Evolutionary conservation across 495 filamentous ascomycete species (phyloP).

Genomic region (Acidomyces sp.): DNA sequence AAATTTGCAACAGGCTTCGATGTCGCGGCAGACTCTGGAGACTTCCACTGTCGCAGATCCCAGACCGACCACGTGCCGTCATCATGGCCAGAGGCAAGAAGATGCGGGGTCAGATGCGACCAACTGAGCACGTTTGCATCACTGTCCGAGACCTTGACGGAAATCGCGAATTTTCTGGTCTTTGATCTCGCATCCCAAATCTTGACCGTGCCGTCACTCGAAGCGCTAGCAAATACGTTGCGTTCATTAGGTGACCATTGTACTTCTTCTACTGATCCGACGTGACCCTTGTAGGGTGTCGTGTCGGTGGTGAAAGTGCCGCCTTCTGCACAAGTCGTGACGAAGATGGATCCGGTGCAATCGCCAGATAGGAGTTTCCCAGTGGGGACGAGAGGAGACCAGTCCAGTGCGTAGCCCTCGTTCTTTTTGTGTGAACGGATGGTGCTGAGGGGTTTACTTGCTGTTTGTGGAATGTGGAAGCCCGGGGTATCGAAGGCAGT

Average conservation of each 20-base stretch:
- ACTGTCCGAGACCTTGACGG: slow-evolving; percentile 64
- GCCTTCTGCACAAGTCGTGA: slow-evolving; percentile 70
- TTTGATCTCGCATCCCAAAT: slow-evolving; percentile 92
- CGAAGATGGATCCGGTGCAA: slow-evolving; percentile 76
- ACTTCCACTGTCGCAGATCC: slow-evolving; percentile 89
- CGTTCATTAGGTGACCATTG: slow-evolving; percentile 90
- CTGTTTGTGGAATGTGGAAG: slow-evolving; percentile 58
- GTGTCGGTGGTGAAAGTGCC: slow-evolving; percentile 78
- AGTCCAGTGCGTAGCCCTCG: slow-evolving; percentile 91
- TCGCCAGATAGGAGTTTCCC: slow-evolving; percentile 89
- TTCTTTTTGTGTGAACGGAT: slow-evolving; percentile 71
- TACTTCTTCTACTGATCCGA: slow-evolving; percentile 77
- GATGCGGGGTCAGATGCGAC: slow-evolving; percentile 71
- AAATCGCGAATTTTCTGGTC: slow-evolving; percentile 68
- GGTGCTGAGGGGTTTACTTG: slow-evolving; percentile 73
- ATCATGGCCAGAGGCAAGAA: slow-evolving; percentile 85
- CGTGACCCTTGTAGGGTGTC: slow-evolving; percentile 68
- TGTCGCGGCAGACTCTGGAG: slow-evolving; percentile 35
- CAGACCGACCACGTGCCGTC: slow-evolving; percentile 92
- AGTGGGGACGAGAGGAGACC: slow-evolving; percentile 62
- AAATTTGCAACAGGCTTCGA: slow-evolving; percentile 74
- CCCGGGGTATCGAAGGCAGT: slow-evolving; percentile 80
- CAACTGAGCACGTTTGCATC: slow-evolving; percentile 96
- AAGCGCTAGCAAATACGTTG: slow-evolving; percentile 85
- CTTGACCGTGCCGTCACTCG: slow-evolving; percentile 84